Evolutionary conservation across 1,284 basidiomycete species (phyloP).

Genomic region (Moesziomyces antarcticus): DNA sequence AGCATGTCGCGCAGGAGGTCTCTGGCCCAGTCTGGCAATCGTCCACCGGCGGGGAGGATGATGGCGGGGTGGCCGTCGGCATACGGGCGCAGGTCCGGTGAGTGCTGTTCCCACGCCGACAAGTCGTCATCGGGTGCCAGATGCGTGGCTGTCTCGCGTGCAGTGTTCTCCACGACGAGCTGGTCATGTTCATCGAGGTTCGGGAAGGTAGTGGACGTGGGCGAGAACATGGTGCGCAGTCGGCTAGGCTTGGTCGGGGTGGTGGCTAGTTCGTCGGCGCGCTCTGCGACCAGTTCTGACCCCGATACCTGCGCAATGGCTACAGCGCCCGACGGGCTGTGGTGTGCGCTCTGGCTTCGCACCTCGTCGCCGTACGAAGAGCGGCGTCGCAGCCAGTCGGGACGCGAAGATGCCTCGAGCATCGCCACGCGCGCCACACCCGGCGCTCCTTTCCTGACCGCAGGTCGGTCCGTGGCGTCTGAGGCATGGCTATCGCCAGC

Average conservation of each 20-base stretch:
- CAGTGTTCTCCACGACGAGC: too few relatives aligned
- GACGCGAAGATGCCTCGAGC: constrained; percentile 17
- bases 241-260: constrained; percentile 17
- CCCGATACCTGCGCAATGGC: background rate
- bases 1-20: constrained; percentile 59
- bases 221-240: constrained; percentile 20
- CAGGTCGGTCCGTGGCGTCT: background rate
- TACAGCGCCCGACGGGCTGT: background rate
- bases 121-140: constrained; percentile 2
- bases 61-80: constrained; percentile 61
- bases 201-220: constrained; percentile 4
- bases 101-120: constrained; percentile 2
- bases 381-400: constrained; percentile 32
- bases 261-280: background rate
- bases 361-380: constrained; percentile 44
- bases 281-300: background rate
- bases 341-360: constrained; percentile 1
- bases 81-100: constrained; percentile 35
- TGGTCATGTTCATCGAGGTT: background rate
- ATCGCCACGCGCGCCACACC: background rate
- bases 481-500: background rate
- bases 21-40: constrained; percentile 59
- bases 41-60: constrained; percentile 60
- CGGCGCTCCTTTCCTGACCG: background rate
- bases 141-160: background rate